These are phyloP conservation scores for Colletotrichum sp. DNA, from an alignment of 2,329 filamentous ascomycete species.

Conservation along the genomic window DNA sequence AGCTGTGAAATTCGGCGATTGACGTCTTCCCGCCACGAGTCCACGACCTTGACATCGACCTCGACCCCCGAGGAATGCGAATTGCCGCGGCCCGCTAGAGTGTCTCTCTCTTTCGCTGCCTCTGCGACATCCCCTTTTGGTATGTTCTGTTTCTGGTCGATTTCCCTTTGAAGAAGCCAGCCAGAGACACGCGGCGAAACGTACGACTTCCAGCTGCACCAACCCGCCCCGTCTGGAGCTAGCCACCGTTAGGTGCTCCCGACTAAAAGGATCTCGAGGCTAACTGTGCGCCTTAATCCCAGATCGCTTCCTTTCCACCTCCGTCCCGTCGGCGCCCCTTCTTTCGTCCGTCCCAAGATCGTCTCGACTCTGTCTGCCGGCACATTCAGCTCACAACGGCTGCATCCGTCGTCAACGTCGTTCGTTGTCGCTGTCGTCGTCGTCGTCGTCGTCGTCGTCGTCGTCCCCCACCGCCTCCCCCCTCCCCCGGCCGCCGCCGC, in stretches of 20 bases:
- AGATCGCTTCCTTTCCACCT: background rate
- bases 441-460: background rate
- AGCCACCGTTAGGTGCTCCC: conserved; percentile 13
- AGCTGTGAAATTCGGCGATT: background rate
- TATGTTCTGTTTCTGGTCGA: background rate
- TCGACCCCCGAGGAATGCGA: background rate
- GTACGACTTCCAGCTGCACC: conserved; percentile 1
- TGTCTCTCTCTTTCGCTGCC: background rate
- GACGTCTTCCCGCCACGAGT: background rate
- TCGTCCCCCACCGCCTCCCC: background rate
- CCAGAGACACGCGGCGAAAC: conserved; percentile 1
- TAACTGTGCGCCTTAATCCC: background rate
- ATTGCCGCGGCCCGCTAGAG: background rate
- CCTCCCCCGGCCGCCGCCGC: background rate
- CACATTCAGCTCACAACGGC: background rate
- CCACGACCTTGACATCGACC: too few relatives aligned
- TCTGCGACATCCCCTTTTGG: background rate
- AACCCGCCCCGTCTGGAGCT: background rate
- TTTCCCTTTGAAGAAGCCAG: conserved; percentile 1
- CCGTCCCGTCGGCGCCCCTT: background rate
- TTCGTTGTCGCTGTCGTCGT: background rate
- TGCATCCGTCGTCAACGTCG: background rate
- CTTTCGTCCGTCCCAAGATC: background rate
- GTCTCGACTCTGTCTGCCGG: background rate
- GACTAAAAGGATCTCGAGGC: background rate